phyloP scores from a whole-genome alignment of 306 rosid genomes.

The Ceratonia siliqua region DNA sequence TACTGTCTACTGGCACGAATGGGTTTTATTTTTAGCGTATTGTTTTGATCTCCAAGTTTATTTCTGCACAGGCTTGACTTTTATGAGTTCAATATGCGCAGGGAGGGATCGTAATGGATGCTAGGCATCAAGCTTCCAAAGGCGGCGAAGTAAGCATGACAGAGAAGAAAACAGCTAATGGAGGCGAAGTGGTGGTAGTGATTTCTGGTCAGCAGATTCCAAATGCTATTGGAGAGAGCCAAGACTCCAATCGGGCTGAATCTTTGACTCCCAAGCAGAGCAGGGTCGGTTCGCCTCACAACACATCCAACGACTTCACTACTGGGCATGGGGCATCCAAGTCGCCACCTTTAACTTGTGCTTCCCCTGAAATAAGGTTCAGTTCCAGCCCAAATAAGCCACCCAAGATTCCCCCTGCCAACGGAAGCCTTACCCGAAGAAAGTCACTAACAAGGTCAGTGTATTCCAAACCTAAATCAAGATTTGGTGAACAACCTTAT shows the following conservation, averaged over 20 bases:
- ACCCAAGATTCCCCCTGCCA: constrained; percentile 50
- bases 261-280: constrained; percentile 25
- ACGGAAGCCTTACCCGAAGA: constrained; percentile 40
- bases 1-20: background rate
- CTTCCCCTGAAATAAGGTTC: constrained; percentile 56
- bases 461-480: constrained; percentile 74
- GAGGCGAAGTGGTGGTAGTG: constrained; percentile 53
- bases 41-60: background rate
- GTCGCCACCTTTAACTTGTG: constrained; percentile 47
- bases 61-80: background rate
- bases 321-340: constrained; percentile 17
- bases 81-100: background rate
- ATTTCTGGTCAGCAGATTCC: constrained; percentile 38
- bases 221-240: constrained; percentile 37
- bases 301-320: constrained; percentile 15
- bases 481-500: constrained; percentile 72
- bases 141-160: constrained; percentile 54
- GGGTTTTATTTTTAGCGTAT: background rate
- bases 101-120: constrained; percentile 54
- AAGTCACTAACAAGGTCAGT: constrained; percentile 61
- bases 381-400: constrained; percentile 59
- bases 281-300: constrained; percentile 37
- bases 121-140: constrained; percentile 30
- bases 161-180: constrained; percentile 52
- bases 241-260: constrained; percentile 36